A percentile compares a stretch with the other conserved stretches of the same genome.
These are phyloP conservation scores for Scleroderma bovista DNA, from an alignment of 768 basidiomycete genomes.

Conservation along the genomic window DNA sequence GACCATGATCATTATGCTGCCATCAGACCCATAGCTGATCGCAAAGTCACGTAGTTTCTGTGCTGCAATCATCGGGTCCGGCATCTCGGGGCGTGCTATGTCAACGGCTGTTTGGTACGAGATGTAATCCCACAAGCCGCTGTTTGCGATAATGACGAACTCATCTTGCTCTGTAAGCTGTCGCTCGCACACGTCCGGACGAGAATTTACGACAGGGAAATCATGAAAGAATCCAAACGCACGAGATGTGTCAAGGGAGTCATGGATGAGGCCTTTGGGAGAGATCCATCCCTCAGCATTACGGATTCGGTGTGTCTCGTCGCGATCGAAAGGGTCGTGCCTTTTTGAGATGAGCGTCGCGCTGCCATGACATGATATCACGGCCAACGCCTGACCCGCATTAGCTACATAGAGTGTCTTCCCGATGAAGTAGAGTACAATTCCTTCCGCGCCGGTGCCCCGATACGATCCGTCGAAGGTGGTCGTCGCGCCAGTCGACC, in stretches of 20 bases:
- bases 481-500: conserved; percentile 30
- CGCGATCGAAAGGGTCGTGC: conserved; percentile 86
- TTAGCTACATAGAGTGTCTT: conserved; percentile 87
- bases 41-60: conserved; percentile 97
- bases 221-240: conserved; percentile 92
- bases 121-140: conserved; percentile 90
- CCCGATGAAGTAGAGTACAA: conserved; percentile 79
- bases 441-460: conserved; percentile 73
- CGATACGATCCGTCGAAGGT: conserved; percentile 41
- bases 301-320: conserved; percentile 84
- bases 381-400: conserved; percentile 81
- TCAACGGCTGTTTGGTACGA: conserved; percentile 95
- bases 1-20: conserved; percentile 98
- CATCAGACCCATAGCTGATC: conserved; percentile 92
- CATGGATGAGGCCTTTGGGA: conserved; percentile 84
- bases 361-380: conserved; percentile 72
- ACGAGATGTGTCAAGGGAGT: conserved; percentile 86
- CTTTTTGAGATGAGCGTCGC: conserved; percentile 69
- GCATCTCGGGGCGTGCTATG: conserved; percentile 70
- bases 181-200: conserved; percentile 69
- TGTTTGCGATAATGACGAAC: conserved; percentile 93
- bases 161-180: conserved; percentile 82
- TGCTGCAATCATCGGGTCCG: conserved; percentile 83
- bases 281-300: conserved; percentile 93
- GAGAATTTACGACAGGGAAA: conserved; percentile 84